Evolutionary conservation across 257 asterid genomes (phyloP).

Genomic region (Anisodus tanguticus): DNA sequence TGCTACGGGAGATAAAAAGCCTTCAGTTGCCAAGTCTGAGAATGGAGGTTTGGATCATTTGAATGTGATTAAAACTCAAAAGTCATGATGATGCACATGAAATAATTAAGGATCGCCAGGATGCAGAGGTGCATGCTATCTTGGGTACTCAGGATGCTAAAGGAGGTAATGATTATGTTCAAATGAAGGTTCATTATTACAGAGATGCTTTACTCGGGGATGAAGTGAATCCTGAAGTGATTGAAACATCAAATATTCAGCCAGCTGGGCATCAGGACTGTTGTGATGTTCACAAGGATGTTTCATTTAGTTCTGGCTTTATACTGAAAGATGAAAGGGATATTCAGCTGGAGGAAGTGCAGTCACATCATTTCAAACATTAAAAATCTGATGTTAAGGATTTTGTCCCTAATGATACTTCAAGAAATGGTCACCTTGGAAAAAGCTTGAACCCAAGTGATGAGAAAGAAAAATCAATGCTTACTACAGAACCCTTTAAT

Average conservation of each 20-base stretch:
- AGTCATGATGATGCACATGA: slow-evolving; percentile 32
- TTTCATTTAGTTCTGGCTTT: slow-evolving; percentile 36
- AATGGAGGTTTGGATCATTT: slow-evolving; percentile 45
- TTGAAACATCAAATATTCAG: slow-evolving; percentile 30
- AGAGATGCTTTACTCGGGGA: slow-evolving; percentile 36
- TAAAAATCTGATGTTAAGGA: slow-evolving; percentile 39
- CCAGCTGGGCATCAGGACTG: slow-evolving; percentile 36
- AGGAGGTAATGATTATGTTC: slow-evolving; percentile 37
- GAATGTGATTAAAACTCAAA: slow-evolving; percentile 30
- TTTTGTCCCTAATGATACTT: slow-evolving; percentile 9
- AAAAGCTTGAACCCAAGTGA: slow-evolving; percentile 23
- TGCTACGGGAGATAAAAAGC: slow-evolving; percentile 36
- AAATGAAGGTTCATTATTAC: slow-evolving; percentile 38
- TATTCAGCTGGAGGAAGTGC: slow-evolving; percentile 39
- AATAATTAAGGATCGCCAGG: slow-evolving; percentile 38
- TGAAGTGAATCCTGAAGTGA: slow-evolving; percentile 31
- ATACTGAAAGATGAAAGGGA: slow-evolving; percentile 38
- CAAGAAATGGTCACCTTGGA: slow-evolving; percentile 17
- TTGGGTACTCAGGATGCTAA: slow-evolving; percentile 45
- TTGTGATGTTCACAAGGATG: slow-evolving; percentile 35
- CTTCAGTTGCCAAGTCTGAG: slow-evolving; percentile 37
- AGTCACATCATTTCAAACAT: slow-evolving; percentile 32
- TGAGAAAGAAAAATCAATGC: slow-evolving; percentile 9
- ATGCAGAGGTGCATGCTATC: slow-evolving; percentile 39
- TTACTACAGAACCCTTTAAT: neutral